These are phyloP conservation scores for Anacardium occidentale DNA, from an alignment of 345 rosid genomes.

Conservation along the genomic window DNA sequence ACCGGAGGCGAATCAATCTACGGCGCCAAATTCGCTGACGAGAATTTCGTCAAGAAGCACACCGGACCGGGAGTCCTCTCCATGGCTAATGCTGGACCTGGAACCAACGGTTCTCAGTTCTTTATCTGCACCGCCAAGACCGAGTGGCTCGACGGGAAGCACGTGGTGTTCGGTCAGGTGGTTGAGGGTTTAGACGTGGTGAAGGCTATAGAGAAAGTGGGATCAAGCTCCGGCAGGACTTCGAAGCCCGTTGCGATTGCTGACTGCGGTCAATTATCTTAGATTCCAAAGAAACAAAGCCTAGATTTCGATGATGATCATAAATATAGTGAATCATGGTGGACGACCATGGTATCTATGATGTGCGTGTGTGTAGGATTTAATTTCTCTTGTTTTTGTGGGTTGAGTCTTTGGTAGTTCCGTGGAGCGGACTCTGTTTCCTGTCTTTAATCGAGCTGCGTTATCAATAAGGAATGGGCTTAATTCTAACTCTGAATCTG, in stretches of 20 bases:
- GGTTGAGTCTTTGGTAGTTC: constrained; percentile 18
- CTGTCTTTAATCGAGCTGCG: background rate
- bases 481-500: too few species aligned
- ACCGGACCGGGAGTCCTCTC: constrained; percentile 67
- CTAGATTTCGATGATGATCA: background rate
- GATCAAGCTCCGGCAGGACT: constrained; percentile 55
- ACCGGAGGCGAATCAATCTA: constrained; percentile 87
- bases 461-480: background rate
- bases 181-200: constrained; percentile 68
- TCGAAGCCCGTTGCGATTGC: constrained; percentile 48
- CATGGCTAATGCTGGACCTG: constrained; percentile 77
- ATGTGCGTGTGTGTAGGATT: background rate
- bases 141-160: constrained; percentile 76
- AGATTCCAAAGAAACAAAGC: background rate
- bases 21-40: constrained; percentile 64
- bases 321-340: background rate
- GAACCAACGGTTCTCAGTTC: constrained; percentile 78
- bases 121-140: constrained; percentile 65
- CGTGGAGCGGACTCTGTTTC: background rate
- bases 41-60: constrained; percentile 78
- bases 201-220: constrained; percentile 60
- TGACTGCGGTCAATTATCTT: constrained; percentile 69
- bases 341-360: background rate
- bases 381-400: too few species aligned
- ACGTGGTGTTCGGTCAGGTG: constrained; percentile 75